These are phyloP conservation scores for Eleusine coracana DNA, from an alignment of 176 grass and related monocot species.

Conservation along the genomic window DNA sequence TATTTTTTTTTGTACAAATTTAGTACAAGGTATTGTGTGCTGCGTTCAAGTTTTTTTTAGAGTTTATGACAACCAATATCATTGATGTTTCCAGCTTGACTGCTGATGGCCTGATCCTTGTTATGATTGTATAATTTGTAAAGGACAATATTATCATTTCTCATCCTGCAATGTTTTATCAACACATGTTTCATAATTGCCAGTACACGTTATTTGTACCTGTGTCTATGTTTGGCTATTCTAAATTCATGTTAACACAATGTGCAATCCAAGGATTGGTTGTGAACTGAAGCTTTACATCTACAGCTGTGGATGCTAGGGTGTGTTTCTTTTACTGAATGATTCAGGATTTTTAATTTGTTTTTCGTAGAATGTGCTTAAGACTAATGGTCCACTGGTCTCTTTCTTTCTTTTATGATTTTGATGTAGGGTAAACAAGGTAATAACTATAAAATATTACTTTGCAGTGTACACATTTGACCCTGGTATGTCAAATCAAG, in stretches of 20 bases:
- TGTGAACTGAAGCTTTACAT: not conserved
- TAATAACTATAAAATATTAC: slow-evolving; percentile 24
- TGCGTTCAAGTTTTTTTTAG: not conserved
- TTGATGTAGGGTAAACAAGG: slow-evolving; percentile 25
- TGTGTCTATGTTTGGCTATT: not conserved
- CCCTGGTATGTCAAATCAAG: slow-evolving; percentile 60
- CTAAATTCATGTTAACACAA: not conserved
- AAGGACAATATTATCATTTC: not conserved
- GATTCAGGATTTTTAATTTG: not conserved
- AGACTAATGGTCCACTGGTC: not conserved
- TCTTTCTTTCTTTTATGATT: slow-evolving; percentile 20
- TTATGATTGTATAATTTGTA: not conserved
- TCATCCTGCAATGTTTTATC: slow-evolving; percentile 3
- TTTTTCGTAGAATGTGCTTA: not conserved
- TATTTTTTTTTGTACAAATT: slow-evolving; percentile 7
- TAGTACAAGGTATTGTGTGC: not conserved
- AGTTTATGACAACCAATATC: not conserved
- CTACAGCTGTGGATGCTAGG: not conserved
- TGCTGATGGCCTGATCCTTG: slow-evolving; percentile 2
- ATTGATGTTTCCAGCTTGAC: not conserved
- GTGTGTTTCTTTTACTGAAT: not conserved
- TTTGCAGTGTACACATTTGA: slow-evolving; percentile 79
- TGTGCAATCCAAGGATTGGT: not conserved
- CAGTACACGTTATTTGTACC: not conserved
- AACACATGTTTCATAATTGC: not conserved